Conservation (phyloP, 805 yeast species). For the Hanseniaspora valbyensis region DNA sequence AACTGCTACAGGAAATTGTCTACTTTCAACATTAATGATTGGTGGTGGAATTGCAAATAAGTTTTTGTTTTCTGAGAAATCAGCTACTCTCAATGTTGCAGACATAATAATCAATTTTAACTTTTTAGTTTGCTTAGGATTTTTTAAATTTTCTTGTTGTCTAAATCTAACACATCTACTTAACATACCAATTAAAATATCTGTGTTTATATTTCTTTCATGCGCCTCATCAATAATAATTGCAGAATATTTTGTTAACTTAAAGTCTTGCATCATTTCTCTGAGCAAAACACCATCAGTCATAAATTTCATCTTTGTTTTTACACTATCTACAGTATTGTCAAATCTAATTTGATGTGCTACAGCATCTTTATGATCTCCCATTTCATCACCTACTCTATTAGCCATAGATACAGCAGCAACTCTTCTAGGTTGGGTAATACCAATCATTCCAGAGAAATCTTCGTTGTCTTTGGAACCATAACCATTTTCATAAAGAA, state of each 20-base stretch:
- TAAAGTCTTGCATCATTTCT: conserved; percentile 84
- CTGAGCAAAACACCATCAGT: conserved; percentile 88
- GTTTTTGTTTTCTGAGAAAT: conserved; percentile 69
- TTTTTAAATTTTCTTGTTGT: conserved; percentile 37
- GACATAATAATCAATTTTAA: conserved; percentile 88
- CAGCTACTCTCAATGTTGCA: conserved; percentile 88
- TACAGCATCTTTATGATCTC: conserved; percentile 57
- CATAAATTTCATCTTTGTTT: conserved; percentile 76
- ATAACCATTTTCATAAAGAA: conserved; percentile 83
- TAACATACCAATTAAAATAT: conserved; percentile 86
- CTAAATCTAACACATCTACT: conserved; percentile 76
- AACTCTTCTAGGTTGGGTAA: conserved; percentile 91
- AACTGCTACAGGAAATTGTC: conserved; percentile 86
- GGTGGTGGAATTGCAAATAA: conserved; percentile 74
- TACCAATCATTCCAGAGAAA: conserved; percentile 87
- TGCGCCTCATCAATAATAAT: conserved; percentile 95
- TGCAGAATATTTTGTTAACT: conserved; percentile 70
- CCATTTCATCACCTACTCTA: conserved; percentile 67
- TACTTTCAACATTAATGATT: conserved; percentile 73
- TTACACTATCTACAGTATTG: conserved; percentile 41
- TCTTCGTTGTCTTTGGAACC: conserved; percentile 43
- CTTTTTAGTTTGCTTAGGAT: conserved; percentile 43
- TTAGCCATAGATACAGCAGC: conserved; percentile 88
- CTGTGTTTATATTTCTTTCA: conserved; percentile 92
- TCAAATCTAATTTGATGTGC: conserved; percentile 80